These are phyloP conservation scores for Gonium pectorale DNA, from an alignment of 139 green algal genomes.

Conservation along the genomic window DNA sequence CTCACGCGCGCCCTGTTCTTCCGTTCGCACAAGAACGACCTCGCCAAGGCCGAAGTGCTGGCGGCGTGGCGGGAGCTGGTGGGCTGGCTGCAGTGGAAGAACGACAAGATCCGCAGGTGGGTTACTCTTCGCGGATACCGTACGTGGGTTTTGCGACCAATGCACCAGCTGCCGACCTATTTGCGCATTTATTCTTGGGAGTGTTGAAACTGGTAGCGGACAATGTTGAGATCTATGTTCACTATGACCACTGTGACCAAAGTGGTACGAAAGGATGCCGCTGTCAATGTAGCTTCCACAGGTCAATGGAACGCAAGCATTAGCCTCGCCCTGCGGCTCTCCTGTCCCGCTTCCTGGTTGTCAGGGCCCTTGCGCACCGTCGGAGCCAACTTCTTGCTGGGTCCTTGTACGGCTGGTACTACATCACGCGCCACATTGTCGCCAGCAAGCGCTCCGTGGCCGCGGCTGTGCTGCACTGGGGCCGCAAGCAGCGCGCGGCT, in stretches of 20 bases:
- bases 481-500: background rate
- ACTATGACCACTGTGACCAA: too few species aligned
- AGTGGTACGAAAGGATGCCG: too few species aligned
- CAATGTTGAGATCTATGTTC: too few species aligned
- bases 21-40: background rate
- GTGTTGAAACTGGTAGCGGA: too few species aligned
- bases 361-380: slow-evolving; percentile 6
- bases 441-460: background rate
- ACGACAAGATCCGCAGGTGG: slow-evolving; percentile 10
- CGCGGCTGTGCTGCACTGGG: slow-evolving; percentile 44
- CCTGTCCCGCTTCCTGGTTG: too few species aligned
- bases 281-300: too few species aligned
- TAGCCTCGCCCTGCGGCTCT: too few species aligned
- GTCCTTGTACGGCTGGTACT: slow-evolving; percentile 35
- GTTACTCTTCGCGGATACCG: background rate
- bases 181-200: too few species aligned
- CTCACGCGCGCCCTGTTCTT: slow-evolving; percentile 30
- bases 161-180: too few species aligned
- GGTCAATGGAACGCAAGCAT: too few species aligned
- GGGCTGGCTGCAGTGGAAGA: slow-evolving; percentile 31
- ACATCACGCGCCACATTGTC: background rate
- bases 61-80: slow-evolving; percentile 29
- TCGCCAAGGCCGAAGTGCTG: slow-evolving; percentile 9
- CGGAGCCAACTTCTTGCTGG: background rate
- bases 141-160: background rate